A percentile compares a stretch with the other conserved stretches of the same genome.
phyloP scores from a whole-genome alignment of 1,284 basidiomycete genomes.

The Baeospora myosura region DNA sequence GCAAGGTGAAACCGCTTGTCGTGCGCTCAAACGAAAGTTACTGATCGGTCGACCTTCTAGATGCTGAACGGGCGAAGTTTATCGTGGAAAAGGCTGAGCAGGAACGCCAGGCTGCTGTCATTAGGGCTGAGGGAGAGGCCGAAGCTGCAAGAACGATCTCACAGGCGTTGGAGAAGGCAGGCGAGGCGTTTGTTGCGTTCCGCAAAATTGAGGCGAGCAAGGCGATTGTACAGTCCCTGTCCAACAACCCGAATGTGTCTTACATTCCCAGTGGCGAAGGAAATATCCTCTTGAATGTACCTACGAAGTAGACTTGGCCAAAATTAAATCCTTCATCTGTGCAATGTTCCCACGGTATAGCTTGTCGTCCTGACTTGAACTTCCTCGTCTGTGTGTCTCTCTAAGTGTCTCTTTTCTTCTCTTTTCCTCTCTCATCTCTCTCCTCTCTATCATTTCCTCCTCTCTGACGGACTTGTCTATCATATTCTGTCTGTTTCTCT shows the following conservation, averaged over 20 bases:
- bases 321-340: background rate
- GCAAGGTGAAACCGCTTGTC: constrained; percentile 56
- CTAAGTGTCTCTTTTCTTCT: constrained; percentile 32
- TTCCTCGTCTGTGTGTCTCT: constrained; percentile 31
- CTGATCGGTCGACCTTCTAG: constrained; percentile 29
- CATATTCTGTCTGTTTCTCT: constrained; percentile 42
- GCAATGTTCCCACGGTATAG: constrained; percentile 12
- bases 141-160: constrained; percentile 95
- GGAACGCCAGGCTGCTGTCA: constrained; percentile 97
- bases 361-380: constrained; percentile 37
- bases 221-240: constrained; percentile 84
- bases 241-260: constrained; percentile 76
- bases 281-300: constrained; percentile 79
- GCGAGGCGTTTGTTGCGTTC: constrained; percentile 92
- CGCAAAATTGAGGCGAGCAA: constrained; percentile 97
- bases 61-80: constrained; percentile 97
- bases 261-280: constrained; percentile 80
- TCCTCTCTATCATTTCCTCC: constrained; percentile 25
- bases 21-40: constrained; percentile 6
- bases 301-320: constrained; percentile 33
- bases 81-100: constrained; percentile 99
- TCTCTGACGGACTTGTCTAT: constrained; percentile 45
- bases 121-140: constrained; percentile 97
- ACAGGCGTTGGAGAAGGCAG: constrained; percentile 86
- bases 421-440: constrained; percentile 15